Evolutionary conservation across 2,329 filamentous ascomycete species (phyloP), one percentile per base, ranked within the genome.

Genomic region (Nigrospora osmanthi): DNA sequence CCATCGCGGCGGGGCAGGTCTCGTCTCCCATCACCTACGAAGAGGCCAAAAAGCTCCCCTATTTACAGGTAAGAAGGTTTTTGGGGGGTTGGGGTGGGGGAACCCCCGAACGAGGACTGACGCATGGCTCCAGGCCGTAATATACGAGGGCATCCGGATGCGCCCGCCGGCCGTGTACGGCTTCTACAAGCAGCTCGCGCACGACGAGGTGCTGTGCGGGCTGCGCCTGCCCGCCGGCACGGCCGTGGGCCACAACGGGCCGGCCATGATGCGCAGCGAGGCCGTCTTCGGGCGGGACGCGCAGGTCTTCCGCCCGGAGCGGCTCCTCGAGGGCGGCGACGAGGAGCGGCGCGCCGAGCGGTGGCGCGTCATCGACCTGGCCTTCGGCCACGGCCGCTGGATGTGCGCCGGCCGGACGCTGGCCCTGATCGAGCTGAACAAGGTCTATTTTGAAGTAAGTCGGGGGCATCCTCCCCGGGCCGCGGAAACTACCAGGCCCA

Each of bases 361-460:
- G 55, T 52, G 58, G 32, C 50, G 53, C 9, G 63, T 57, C 0
- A 48, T 64, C 12, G 68, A 70, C 37, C 53, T 67, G 9, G 54
- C 65, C 7, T 72, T 71, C 53, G 66, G 66, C 1, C 57, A 61
- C 38, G 68, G 69, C 1, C 57, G 57, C 13, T 66, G 59, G 48
- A 51, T 56, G 44, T 72, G 70, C 45, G 52, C 69, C 17, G 70
- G 70, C 0, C 67, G 64, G 52, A 55, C 55, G 15, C 62, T 72
- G 31, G 68, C 68, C 7, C 53, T 65, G 42, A 65, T 72, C 49
- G 68, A 71, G 54, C 40, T 71, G 44, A 63, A 67, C 45, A 72
- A 72, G 48, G 49, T 61, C 3, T 56, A 66, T 38, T 61, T 68
- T 35, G 65, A 70, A 60, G 68, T 71, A 53, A 54, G 62, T 47